A percentile compares a stretch with the other conserved stretches of the same genome.
Conservation (phyloP, 2,329 filamentous ascomycete species). For the Periconia macrospinosa region DNA sequence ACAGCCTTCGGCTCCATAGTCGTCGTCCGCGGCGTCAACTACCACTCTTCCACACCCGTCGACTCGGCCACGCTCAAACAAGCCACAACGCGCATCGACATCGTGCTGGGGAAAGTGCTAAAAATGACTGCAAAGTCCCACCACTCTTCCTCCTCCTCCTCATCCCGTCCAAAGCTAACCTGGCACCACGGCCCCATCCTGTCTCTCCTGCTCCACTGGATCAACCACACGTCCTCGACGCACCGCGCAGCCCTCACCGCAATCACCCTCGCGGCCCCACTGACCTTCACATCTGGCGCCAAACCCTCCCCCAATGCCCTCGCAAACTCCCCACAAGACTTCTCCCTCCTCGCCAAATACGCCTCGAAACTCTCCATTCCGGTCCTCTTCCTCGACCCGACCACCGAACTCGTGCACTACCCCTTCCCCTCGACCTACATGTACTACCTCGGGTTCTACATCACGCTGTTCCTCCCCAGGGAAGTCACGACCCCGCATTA, state of each 20-base stretch:
- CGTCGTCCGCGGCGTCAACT: conserved; percentile 33
- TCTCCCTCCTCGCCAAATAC: conserved; percentile 28
- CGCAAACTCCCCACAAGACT: conserved; percentile 22
- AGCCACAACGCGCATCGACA: conserved; percentile 27
- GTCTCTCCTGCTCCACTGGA: conserved; percentile 29
- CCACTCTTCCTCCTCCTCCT: conserved; percentile 3
- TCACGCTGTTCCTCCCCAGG: conserved; percentile 28
- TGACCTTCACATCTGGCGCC: conserved; percentile 20
- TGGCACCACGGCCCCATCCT: conserved; percentile 40
- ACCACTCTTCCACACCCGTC: not conserved
- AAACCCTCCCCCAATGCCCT: conserved; percentile 23
- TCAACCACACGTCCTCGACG: conserved; percentile 26
- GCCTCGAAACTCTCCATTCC: conserved; percentile 25
- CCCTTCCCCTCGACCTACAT: conserved; percentile 29
- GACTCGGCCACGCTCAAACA: conserved; percentile 7
- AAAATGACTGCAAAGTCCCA: conserved; percentile 3
- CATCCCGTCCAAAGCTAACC: too few species aligned
- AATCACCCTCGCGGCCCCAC: conserved; percentile 27
- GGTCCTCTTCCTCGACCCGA: conserved; percentile 32
- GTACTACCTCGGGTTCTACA: conserved; percentile 37
- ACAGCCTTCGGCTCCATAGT: conserved; percentile 28
- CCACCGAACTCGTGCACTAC: conserved; percentile 22
- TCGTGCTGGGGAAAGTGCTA: conserved; percentile 21
- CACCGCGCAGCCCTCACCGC: conserved; percentile 24
- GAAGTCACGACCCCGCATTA: conserved; percentile 22